Evolutionary conservation across 345 rosid genomes (phyloP), one percentile per base, ranked within the genome.

Genomic region (Chamaenerion angustifolium): DNA sequence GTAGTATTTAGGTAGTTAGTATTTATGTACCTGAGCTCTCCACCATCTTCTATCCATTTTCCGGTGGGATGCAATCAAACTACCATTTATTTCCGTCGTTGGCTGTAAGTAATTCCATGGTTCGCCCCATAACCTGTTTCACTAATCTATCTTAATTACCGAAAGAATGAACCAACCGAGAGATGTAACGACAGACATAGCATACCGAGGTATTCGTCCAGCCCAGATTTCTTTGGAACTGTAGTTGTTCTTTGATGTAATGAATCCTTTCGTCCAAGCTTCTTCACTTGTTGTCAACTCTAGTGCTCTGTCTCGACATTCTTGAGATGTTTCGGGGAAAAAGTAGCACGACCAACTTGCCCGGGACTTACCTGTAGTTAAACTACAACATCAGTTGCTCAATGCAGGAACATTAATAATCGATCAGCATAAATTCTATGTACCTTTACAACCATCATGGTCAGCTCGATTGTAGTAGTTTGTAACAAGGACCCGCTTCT

Each of bases 31-130:
- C 25, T 83, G 95, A 16, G 98, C 96, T 72, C 94, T 80, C 98
- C 98, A 92, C 96, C 98, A 92, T 59, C 93, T 75, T 15, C 71
- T 56, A 49, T 92, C 96, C 95, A 92, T 92, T 67, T 87, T 82
- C 45, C 82, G 79, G 57, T 92, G 98, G 62, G 18, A 55, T 7
- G 76, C 58, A 45, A 87, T 45, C 40, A 92, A 71, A 48, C 70
- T 87, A 48, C 98, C 98, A 45, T 87, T 92, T 60, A 92, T 78
- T 42, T 84, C 95, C 2, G 95, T 92, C 13, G 98, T 92, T 3
- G 96, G 88, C 74, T 77, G 89, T 78, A 92, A 60, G 54, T 63
- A 74, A 60, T 65, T 80, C 98, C 98, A 92, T 12, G 98, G 96
- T 47, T 78, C 75, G 55, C 95, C 90, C 98, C 96, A 87, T 52